These are phyloP conservation scores for Aristolochia californica DNA, from an alignment of 164 flowering plant genomes.

Conservation along the genomic window DNA sequence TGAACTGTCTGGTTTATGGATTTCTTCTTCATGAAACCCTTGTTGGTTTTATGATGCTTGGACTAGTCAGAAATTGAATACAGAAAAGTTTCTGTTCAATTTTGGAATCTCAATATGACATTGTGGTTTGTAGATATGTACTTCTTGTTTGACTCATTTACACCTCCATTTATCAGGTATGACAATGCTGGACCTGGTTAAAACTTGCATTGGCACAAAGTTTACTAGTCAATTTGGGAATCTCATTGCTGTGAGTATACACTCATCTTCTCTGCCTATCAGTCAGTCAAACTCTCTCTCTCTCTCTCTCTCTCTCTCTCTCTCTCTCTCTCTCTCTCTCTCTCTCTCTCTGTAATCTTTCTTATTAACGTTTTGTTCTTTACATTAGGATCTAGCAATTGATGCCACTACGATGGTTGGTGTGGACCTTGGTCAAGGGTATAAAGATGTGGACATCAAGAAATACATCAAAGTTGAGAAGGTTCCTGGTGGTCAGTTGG, in stretches of 20 bases:
- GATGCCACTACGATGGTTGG: constrained; percentile 87
- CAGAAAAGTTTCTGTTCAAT: no score
- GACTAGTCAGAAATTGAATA: no score
- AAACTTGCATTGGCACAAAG: constrained; percentile 88
- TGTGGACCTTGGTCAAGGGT: constrained; percentile 87
- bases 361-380: constrained; percentile 1
- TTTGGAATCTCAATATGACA: no score
- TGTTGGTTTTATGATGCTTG: no score
- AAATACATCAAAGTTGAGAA: constrained; percentile 92
- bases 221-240: constrained; percentile 93
- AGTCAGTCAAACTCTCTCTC: no score
- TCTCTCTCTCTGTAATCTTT: neutral
- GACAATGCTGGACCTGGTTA: constrained; percentile 64
- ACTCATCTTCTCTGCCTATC: neutral
- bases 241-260: constrained; percentile 67
- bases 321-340: no score
- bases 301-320: no score
- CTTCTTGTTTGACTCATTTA: no score
- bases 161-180: constrained; percentile 36
- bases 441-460: constrained; percentile 87
- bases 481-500: constrained; percentile 92
- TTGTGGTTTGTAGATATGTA: no score
- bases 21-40: no score
- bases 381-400: constrained; percentile 71
- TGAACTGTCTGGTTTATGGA: no score